Percentiles rank a stretch among this genome's conserved stretches.
phyloP scores from a whole-genome alignment of 2,329 filamentous ascomycete species.

The Colletotrichum zoysiae region DNA sequence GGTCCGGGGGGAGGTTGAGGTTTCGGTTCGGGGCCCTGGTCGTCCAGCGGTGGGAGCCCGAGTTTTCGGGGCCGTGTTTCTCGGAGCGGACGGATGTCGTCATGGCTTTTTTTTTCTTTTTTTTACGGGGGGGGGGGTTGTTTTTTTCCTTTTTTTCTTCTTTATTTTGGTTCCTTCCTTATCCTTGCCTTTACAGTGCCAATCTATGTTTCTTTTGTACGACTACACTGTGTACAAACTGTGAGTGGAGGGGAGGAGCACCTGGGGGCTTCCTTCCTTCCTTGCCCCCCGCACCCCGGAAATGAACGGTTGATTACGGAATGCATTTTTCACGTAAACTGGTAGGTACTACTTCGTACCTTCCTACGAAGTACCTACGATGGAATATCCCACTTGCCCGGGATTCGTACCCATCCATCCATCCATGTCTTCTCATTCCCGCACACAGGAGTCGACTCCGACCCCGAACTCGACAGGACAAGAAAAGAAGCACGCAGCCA shows the following conservation, averaged over 20 bases:
- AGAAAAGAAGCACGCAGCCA: neutral
- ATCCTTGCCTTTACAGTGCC: neutral
- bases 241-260: neutral
- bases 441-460: too few relatives aligned
- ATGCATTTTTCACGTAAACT: too few relatives aligned
- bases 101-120: conserved; percentile 10
- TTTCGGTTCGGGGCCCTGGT: conserved; percentile 21
- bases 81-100: conserved; percentile 41
- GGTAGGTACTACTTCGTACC: too few relatives aligned
- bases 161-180: neutral
- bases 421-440: too few relatives aligned
- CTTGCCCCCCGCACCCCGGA: neutral
- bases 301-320: neutral
- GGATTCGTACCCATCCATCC: too few relatives aligned
- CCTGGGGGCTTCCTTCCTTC: neutral
- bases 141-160: neutral
- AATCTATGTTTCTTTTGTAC: fast-evolving
- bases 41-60: conserved; percentile 9
- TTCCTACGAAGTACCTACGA: too few relatives aligned
- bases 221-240: conserved; percentile 1
- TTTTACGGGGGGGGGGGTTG: too few relatives aligned
- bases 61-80: conserved; percentile 37
- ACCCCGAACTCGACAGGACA: too few relatives aligned
- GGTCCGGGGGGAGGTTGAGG: neutral
- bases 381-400: too few relatives aligned